Evolutionary conservation across 176 grass and related monocot species (phyloP), one percentile per base, ranked within the genome.

Genomic region (Rhipidocladum racemiflorum): DNA sequence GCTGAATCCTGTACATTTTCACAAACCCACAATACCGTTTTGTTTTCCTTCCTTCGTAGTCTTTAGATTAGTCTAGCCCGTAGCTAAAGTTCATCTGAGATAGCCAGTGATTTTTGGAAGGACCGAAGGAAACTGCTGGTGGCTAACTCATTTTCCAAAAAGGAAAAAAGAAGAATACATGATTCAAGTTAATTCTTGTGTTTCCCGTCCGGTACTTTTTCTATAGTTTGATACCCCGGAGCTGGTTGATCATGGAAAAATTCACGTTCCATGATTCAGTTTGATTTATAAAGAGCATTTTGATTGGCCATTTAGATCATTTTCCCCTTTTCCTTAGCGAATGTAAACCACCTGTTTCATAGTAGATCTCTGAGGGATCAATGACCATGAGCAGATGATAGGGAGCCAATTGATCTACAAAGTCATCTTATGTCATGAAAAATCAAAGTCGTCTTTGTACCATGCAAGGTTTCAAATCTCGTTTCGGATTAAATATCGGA

Each of bases 21-120:
- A 14, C 59, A 63, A 48, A 78, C 59, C 34, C 59, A 40, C 13
- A 23, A 24, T 67, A 38, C 7, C 45, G 2, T 53, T 66, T 67
- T 25, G 14, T 39, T 67, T 54, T 14, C 32, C 42, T 49, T 46
- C 6, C 17, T 79, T 51, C 51, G 29, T 54, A 51, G 46, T 50
- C 76, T 67, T 51, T 25, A 79, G 44, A 79, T 51, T 65, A 67
- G 29, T 53, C 17, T 55, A 74, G 29, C 1, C 13, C 5, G 28
- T 79, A 51, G 76, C 27, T 77, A n/a, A 63, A 74, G 71, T 75
- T 75, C 50, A 9, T 75, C 29, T 75, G 32, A 55, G 28, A 55
- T 12, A 38, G 32, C 27, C 10, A 16, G 3, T 72, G 71, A 5
- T 74, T 74, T 56, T 56, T 36, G 17, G 29, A 53, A 29, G 45